phyloP scores from a whole-genome alignment of 768 basidiomycete species.

The Cyathus striatus region DNA sequence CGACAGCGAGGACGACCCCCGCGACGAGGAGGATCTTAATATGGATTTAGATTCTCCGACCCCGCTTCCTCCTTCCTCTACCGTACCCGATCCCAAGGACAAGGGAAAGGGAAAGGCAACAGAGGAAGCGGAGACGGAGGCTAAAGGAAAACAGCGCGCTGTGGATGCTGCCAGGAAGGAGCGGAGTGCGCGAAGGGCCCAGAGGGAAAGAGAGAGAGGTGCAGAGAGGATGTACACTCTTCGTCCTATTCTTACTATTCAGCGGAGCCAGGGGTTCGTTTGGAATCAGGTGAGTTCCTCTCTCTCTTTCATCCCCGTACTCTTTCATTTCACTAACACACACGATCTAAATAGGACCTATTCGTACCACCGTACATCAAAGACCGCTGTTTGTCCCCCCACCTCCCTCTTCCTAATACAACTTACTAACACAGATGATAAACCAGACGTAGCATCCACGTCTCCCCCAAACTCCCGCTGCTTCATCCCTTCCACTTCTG shows the following conservation, averaged over 20 bases:
- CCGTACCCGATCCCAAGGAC: too few relatives aligned
- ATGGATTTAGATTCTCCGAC: slow-evolving; percentile 59
- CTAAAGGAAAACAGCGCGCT: slow-evolving; percentile 80
- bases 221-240: slow-evolving; percentile 56
- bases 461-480: slow-evolving; percentile 70
- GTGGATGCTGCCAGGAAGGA: slow-evolving; percentile 54
- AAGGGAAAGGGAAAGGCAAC: slow-evolving; percentile 32
- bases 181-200: slow-evolving; percentile 48
- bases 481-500: slow-evolving; percentile 64
- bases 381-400: slow-evolving; percentile 68
- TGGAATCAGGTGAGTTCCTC: slow-evolving; percentile 76
- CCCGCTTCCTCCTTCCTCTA: too few relatives aligned
- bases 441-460: slow-evolving; percentile 72
- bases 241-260: slow-evolving; percentile 82
- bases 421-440: slow-evolving; percentile 11
- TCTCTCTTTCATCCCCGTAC: slow-evolving; percentile 4
- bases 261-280: slow-evolving; percentile 83
- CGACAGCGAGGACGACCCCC: slow-evolving; percentile 65
- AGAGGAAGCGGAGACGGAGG: slow-evolving; percentile 35
- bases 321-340: slow-evolving; percentile 27
- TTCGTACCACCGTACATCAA: slow-evolving; percentile 89
- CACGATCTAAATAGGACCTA: too few relatives aligned
- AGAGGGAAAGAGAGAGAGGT: slow-evolving; percentile 23
- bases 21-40: slow-evolving; percentile 27
- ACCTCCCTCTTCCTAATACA: slow-evolving; percentile 11